Conservation (phyloP, 345 rosid genomes). For the Aquilaria sinensis region DNA sequence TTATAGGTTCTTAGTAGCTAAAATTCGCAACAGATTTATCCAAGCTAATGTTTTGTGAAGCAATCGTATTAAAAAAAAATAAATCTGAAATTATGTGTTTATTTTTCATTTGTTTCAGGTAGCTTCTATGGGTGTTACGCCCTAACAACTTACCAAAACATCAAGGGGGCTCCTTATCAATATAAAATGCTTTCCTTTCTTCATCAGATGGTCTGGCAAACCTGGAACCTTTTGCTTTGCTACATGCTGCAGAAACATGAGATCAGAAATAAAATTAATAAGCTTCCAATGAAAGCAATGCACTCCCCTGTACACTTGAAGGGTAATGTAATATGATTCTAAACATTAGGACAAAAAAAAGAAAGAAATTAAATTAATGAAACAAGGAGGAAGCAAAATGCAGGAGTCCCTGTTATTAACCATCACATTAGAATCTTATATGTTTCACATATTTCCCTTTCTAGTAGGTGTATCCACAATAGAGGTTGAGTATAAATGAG, state of each 20-base stretch:
- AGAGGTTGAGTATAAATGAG: too few species aligned
- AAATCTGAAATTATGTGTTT: not conserved
- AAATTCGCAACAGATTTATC: not conserved
- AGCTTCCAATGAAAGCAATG: constrained; percentile 1
- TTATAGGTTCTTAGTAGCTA: not conserved
- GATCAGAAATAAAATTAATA: not conserved
- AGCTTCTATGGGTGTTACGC: not conserved
- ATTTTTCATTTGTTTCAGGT: not conserved
- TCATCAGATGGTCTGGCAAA: constrained; percentile 59
- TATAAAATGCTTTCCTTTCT: constrained; percentile 78
- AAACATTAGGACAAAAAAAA: too few species aligned
- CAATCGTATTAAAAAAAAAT: too few species aligned
- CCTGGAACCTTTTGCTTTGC: constrained; percentile 57
- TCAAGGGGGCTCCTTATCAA: constrained; percentile 72
- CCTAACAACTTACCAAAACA: constrained; percentile 45
- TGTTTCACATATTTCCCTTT: too few species aligned
- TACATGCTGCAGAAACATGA: constrained; percentile 42
- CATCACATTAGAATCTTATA: too few species aligned
- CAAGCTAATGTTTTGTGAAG: not conserved
- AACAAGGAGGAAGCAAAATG: too few species aligned
- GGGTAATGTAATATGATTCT: too few species aligned
- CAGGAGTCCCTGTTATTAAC: too few species aligned
- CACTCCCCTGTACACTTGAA: not conserved
- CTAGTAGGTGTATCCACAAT: too few species aligned
- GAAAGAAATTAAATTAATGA: too few species aligned